These are phyloP conservation scores for Trypanosoma grayi DNA, from an alignment of 208 protist species.

Conservation along the genomic window DNA sequence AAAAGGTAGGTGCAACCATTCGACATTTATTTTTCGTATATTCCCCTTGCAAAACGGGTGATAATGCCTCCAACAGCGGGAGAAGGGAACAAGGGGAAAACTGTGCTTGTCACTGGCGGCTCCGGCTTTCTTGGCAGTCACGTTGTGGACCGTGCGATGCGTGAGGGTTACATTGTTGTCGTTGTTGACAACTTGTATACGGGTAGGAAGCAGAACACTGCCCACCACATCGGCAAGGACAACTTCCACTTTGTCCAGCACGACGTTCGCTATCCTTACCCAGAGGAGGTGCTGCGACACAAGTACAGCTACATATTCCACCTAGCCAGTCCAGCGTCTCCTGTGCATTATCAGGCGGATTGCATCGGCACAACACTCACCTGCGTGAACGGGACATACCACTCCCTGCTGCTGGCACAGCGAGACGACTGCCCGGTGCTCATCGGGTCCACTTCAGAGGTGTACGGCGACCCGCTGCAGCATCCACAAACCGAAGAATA, in stretches of 20 bases:
- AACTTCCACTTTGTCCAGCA: constrained; percentile 87
- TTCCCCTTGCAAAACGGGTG: no score
- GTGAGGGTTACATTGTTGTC: constrained; percentile 67
- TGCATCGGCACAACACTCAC: constrained; percentile 94
- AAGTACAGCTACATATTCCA: constrained; percentile 93
- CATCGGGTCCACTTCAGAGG: constrained; percentile 90
- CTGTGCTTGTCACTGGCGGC: constrained; percentile 91
- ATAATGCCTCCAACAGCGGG: constrained; percentile 7
- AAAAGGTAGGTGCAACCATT: no score
- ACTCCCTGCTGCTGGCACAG: constrained; percentile 90
- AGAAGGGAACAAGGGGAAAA: no score
- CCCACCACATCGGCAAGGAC: constrained; percentile 51
- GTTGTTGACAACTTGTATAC: constrained; percentile 94
- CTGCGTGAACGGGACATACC: constrained; percentile 88
- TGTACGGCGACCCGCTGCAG: constrained; percentile 92
- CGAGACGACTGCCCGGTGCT: constrained; percentile 74
- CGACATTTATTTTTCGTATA: no score
- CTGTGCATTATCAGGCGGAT: constrained; percentile 90
- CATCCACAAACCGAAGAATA: constrained; percentile 92
- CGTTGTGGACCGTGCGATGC: constrained; percentile 78
- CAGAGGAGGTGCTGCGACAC: constrained; percentile 25
- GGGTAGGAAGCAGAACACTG: constrained; percentile 64
- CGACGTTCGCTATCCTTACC: constrained; percentile 65
- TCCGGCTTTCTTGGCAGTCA: constrained; percentile 96
- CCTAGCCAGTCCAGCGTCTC: constrained; percentile 93